These are phyloP conservation scores for Shiraia sp. DNA, from an alignment of 2,329 filamentous ascomycete species.

Conservation along the genomic window DNA sequence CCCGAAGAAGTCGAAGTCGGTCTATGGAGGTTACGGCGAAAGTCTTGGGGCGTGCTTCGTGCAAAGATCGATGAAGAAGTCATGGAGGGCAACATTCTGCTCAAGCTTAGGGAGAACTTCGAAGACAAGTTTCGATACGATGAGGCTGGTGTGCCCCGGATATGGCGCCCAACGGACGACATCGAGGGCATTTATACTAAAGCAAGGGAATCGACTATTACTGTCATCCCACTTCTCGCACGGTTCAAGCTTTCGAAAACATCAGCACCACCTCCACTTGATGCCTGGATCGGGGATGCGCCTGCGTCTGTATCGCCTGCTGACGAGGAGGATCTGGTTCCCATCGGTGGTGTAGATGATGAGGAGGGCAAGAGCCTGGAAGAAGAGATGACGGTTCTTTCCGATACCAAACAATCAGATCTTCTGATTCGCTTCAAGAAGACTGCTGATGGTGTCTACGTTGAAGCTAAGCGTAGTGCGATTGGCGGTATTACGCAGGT, in stretches of 20 bases:
- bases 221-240: slow-evolving; percentile 85
- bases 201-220: slow-evolving; percentile 88
- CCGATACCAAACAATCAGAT: slow-evolving; percentile 87
- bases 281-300: slow-evolving; percentile 78
- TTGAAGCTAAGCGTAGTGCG: slow-evolving; percentile 95
- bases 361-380: slow-evolving; percentile 93
- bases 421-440: slow-evolving; percentile 96
- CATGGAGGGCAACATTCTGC: slow-evolving; percentile 92
- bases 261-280: slow-evolving; percentile 76
- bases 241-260: slow-evolving; percentile 79
- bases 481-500: slow-evolving; percentile 95
- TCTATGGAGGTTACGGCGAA: slow-evolving; percentile 87
- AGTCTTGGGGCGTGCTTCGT: slow-evolving; percentile 89
- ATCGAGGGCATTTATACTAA: slow-evolving; percentile 95
- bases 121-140: slow-evolving; percentile 99
- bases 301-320: slow-evolving; percentile 74
- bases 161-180: slow-evolving; percentile 95
- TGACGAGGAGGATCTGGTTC: slow-evolving; percentile 86
- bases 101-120: slow-evolving; percentile 97
- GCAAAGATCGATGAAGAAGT: slow-evolving; percentile 96
- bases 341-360: slow-evolving; percentile 92
- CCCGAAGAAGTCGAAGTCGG: slow-evolving; percentile 90
- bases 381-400: slow-evolving; percentile 94
- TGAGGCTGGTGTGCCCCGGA: slow-evolving; percentile 87
- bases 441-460: slow-evolving; percentile 94